These are phyloP conservation scores for Diplosphaera chodatii DNA, from an alignment of 139 green algal species.

Conservation along the genomic window DNA sequence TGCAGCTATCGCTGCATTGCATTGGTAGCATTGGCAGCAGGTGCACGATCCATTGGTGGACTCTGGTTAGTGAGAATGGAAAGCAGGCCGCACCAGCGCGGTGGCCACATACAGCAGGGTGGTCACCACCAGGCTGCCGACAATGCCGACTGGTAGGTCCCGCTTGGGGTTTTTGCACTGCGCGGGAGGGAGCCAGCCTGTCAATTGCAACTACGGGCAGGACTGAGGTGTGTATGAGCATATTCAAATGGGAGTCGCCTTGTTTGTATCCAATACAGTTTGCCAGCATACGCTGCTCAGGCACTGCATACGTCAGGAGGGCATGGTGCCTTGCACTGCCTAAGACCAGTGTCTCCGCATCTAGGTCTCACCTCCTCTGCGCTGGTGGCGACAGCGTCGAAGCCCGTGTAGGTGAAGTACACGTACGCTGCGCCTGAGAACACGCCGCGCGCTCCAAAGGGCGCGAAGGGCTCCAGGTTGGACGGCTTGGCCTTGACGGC, in stretches of 20 bases:
- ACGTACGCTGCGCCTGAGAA: slow-evolving; percentile 49
- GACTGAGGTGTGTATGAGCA: too few relatives aligned
- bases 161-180: slow-evolving; percentile 47
- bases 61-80: too few relatives aligned
- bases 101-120: slow-evolving; percentile 58
- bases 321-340: too few relatives aligned
- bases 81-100: slow-evolving; percentile 12
- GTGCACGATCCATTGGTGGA: too few relatives aligned
- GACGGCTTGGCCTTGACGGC: slow-evolving; percentile 20
- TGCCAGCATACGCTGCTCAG: too few relatives aligned
- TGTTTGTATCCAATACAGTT: too few relatives aligned
- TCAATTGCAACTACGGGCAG: too few relatives aligned
- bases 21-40: too few relatives aligned
- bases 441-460: slow-evolving; percentile 39
- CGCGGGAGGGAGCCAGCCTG: too few relatives aligned
- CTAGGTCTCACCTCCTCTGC: slow-evolving; percentile 45
- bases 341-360: too few relatives aligned
- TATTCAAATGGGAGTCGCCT: not conserved
- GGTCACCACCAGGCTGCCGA: slow-evolving; percentile 50
- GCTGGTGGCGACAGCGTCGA: slow-evolving; percentile 52
- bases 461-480: slow-evolving; percentile 51
- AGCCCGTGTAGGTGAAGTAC: slow-evolving; percentile 36
- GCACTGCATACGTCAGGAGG: too few relatives aligned
- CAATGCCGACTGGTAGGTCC: slow-evolving; percentile 67
- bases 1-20: too few relatives aligned